Percentiles rank a stretch among this genome's conserved stretches.
Evolutionary conservation across 352 stramenopile species (phyloP).

Genomic region (Phytophthora sansomeana): DNA sequence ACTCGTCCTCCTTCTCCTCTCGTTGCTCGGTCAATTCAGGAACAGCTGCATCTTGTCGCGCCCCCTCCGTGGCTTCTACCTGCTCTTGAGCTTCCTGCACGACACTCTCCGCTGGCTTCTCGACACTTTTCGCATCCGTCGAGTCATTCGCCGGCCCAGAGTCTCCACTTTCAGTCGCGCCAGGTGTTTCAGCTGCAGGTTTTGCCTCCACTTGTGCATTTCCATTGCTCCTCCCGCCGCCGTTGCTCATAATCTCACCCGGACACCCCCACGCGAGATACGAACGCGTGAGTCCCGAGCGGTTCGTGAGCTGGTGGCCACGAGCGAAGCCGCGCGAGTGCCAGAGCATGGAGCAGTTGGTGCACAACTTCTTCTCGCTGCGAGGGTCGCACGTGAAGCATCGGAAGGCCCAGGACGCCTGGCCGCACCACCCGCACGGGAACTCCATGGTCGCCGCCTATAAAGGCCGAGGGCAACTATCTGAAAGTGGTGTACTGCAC

Average conservation of each 20-base stretch:
- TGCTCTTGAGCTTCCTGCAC: slow-evolving; percentile 1
- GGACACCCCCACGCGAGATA: slow-evolving; percentile 32
- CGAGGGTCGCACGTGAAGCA: slow-evolving; percentile 53
- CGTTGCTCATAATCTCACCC: background rate
- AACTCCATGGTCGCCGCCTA: slow-evolving; percentile 6
- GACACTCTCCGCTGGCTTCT: slow-evolving; percentile 1
- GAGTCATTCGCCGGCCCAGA: background rate
- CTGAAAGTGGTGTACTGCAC: slow-evolving; percentile 1
- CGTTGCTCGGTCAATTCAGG: background rate
- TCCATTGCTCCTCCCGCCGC: slow-evolving; percentile 1
- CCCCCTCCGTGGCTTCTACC: background rate
- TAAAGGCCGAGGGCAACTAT: slow-evolving; percentile 6
- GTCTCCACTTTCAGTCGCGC: background rate
- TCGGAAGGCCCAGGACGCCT: slow-evolving; percentile 33
- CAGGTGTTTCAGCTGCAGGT: background rate
- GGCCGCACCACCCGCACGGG: slow-evolving; percentile 48
- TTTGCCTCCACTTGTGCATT: background rate
- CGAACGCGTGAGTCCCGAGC: slow-evolving; percentile 26
- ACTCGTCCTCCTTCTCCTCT: slow-evolving; percentile 8
- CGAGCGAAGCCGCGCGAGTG: slow-evolving; percentile 48
- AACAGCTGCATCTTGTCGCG: background rate
- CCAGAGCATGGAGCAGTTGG: slow-evolving; percentile 41
- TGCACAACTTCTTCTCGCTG: slow-evolving; percentile 39
- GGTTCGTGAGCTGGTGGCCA: slow-evolving; percentile 41
- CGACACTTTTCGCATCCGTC: background rate